phyloP scores from a whole-genome alignment of 2,329 filamentous ascomycete species.

The Penicillium sp. region DNA sequence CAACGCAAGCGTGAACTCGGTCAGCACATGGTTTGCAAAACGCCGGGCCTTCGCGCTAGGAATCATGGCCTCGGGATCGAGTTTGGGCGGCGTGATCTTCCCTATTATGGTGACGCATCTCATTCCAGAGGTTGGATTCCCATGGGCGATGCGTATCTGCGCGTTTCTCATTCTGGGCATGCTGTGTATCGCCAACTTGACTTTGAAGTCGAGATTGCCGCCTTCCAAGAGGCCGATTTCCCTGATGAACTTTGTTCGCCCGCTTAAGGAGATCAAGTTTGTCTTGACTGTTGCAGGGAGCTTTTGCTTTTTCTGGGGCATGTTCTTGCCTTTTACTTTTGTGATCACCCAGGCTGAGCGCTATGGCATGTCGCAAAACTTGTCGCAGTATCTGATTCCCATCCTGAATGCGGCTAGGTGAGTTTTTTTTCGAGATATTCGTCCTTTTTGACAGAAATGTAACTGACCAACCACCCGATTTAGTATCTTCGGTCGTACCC shows the following conservation, averaged over 20 bases:
- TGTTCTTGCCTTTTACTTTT: conserved; percentile 56
- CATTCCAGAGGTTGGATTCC: conserved; percentile 51
- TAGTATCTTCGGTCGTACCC: conserved; percentile 33
- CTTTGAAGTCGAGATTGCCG: conserved; percentile 47
- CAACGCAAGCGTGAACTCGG: conserved; percentile 38
- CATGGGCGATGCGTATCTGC: conserved; percentile 55
- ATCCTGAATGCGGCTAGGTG: conserved; percentile 51
- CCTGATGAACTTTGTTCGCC: conserved; percentile 19
- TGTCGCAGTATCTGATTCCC: conserved; percentile 51
- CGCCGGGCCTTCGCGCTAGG: conserved; percentile 53
- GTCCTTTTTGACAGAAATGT: neutral
- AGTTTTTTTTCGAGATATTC: conserved; percentile 1
- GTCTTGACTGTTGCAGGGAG: conserved; percentile 17
- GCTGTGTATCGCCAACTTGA: conserved; percentile 51
- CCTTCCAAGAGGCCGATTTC: conserved; percentile 25
- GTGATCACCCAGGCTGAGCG: conserved; percentile 45
- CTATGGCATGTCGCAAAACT: conserved; percentile 48
- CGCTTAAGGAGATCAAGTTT: conserved; percentile 24
- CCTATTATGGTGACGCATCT: conserved; percentile 58
- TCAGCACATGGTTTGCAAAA: conserved; percentile 51
- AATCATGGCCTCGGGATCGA: conserved; percentile 52
- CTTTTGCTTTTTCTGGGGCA: conserved; percentile 52
- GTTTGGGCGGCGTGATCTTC: conserved; percentile 56
- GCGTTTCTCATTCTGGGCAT: conserved; percentile 59
- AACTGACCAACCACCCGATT: neutral